These are phyloP conservation scores for Phaeosphaeriaceae sp. DNA, from an alignment of 2,329 filamentous ascomycete species.

Conservation along the genomic window DNA sequence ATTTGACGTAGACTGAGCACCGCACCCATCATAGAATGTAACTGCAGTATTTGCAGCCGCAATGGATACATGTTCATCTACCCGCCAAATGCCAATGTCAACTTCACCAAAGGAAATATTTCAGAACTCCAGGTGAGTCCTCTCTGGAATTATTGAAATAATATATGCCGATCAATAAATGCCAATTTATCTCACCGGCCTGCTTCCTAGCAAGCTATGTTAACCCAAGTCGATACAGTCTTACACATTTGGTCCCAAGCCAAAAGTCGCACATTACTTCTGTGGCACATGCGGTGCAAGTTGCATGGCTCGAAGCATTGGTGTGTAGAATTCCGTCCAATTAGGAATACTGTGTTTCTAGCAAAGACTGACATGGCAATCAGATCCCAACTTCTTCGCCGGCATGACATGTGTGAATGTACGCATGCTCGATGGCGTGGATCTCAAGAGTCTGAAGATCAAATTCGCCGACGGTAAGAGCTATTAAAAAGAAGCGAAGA, in stretches of 20 bases:
- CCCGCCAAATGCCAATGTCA: conserved; percentile 19
- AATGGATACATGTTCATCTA: conserved; percentile 59
- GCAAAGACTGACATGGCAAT: not conserved
- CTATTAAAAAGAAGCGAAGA: conserved; percentile 3
- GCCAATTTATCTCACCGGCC: too few relatives aligned
- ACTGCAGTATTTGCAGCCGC: conserved; percentile 61
- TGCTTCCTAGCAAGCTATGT: too few relatives aligned
- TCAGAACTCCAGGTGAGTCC: conserved; percentile 25
- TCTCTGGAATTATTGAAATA: not conserved
- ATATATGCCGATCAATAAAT: too few relatives aligned
- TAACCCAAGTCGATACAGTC: conserved; percentile 10
- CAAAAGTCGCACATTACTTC: conserved; percentile 28
- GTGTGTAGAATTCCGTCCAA: not conserved
- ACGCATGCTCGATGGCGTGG: conserved; percentile 31
- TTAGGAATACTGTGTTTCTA: not conserved
- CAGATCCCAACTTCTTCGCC: conserved; percentile 20
- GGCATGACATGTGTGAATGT: conserved; percentile 34
- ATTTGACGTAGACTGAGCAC: not conserved
- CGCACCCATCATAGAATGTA: conserved; percentile 48
- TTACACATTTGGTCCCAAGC: conserved; percentile 33
- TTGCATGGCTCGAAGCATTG: conserved; percentile 24
- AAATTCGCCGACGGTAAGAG: conserved; percentile 32
- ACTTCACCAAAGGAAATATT: conserved; percentile 25
- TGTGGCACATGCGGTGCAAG: conserved; percentile 37
- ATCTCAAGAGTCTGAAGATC: conserved; percentile 29